Base-by-base conservation (phyloP, 345 rosid species). In the Sisymbrium altissimum region DNA sequence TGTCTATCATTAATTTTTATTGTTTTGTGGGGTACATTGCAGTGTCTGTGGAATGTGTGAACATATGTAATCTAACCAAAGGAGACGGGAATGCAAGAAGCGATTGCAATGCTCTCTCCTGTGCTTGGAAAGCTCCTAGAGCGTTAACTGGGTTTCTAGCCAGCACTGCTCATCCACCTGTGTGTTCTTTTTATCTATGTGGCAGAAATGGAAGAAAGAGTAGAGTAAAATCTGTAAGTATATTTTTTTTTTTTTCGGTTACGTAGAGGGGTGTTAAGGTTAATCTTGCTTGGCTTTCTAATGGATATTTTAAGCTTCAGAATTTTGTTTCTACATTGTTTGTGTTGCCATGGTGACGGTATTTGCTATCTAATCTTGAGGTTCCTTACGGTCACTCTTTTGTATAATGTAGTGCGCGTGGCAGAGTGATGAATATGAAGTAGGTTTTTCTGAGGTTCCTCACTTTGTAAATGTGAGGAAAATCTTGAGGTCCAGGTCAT, bases 61-160 rank as follows among this genome's bases (percentile, higher is more conserved):
- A 83, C 77, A 43, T 84, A 76, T 87, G 97, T 80, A 90, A 92
- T 78, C 67, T 90, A 66, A 73, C 87, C 15, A 88, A 89, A 81
- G 89, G 92, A 72, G 96, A 89, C n/a, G 89, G 72, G 33, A 78
- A 78, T 66, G 88, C 80, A 50, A 87, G 87, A 83, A 82, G 76
- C 29, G 97, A 88, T 74, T 91, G 96, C 82, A 86, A 70, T 58
- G 85, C 86, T 33, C 85, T 95, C 53, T 92, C 96, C 0, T 92
- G 97, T 73, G 93, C 97, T 50, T 88, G 90, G 92, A 92, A 87
- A 82, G 91, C 92, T 65, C 97, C 97, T 4, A 86, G 97, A 76
- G 91, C 82, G 43, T 77, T 95, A 83, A 87, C 97, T 23, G 96
- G 99, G 25, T 90, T 87, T 79, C 90, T 92, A 35, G 92, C 97